phyloP scores from a whole-genome alignment of 176 grass and related monocot species.

The Oryza glaberrima region DNA sequence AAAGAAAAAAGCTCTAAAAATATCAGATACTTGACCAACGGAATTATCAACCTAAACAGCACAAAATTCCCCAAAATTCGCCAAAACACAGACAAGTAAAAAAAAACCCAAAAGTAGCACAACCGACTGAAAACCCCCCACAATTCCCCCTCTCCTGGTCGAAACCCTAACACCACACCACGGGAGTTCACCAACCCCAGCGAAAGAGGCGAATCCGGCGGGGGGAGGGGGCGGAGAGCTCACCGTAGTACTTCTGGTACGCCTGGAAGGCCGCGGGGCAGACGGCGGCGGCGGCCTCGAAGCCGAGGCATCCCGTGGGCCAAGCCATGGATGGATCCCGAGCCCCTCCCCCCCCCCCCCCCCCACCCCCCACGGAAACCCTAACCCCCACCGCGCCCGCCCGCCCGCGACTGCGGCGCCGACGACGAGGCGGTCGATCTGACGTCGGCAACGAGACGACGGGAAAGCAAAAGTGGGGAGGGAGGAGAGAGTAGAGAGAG shows the following conservation, averaged over 20 bases:
- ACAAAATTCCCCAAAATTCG: constrained; percentile 2
- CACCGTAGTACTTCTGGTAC: constrained; percentile 82
- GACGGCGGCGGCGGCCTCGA: constrained; percentile 36
- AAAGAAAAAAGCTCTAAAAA: background rate
- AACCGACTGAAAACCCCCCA: constrained; percentile 16
- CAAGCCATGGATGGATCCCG: constrained; percentile 60
- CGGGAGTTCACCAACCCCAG: background rate
- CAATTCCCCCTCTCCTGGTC: background rate
- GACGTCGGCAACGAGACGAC: background rate
- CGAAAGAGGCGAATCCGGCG: background rate
- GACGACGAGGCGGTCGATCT: constrained; percentile 33
- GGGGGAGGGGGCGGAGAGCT: constrained; percentile 26
- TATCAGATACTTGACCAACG: background rate
- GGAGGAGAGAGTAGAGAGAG: background rate
- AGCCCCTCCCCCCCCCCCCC: background rate
- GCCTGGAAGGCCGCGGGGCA: constrained; percentile 66
- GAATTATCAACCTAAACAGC: background rate
- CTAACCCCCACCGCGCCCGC: background rate
- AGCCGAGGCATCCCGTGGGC: constrained; percentile 41
- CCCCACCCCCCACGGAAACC: background rate
- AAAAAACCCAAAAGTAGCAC: background rate
- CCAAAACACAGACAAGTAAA: background rate
- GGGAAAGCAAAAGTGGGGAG: constrained; percentile 10
- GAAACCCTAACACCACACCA: constrained; percentile 8
- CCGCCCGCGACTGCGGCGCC: constrained; percentile 24